Evolutionary conservation across 2,329 filamentous ascomycete genomes (phyloP).

Genomic region (Exserohilum rostratum): DNA sequence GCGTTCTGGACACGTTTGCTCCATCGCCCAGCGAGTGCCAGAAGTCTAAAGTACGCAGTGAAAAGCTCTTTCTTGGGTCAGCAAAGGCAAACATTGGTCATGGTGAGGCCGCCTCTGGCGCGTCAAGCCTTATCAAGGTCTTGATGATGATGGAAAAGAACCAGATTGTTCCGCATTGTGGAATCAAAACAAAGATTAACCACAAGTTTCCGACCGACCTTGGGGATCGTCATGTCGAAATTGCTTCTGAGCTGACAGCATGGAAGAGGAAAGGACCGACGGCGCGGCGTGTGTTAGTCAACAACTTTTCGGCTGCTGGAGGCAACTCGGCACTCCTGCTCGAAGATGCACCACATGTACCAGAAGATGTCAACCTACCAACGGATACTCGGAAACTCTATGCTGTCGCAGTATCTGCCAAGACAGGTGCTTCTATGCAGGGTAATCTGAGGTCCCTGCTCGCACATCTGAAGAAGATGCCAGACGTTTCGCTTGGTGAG

Average conservation of each 20-base stretch:
- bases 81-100: conserved; percentile 31
- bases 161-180: conserved; percentile 64
- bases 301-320: conserved; percentile 62
- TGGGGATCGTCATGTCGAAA: conserved; percentile 62
- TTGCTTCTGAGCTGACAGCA: conserved; percentile 59
- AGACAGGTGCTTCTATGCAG: conserved; percentile 8
- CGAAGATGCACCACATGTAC: conserved; percentile 18
- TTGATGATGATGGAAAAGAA: conserved; percentile 44
- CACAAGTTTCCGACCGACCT: conserved; percentile 64
- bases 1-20: conserved; percentile 19
- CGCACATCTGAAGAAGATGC: neutral
- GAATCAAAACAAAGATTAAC: conserved; percentile 70
- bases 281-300: conserved; percentile 55
- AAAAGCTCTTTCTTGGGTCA: conserved; percentile 23
- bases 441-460: conserved; percentile 1
- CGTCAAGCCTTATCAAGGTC: conserved; percentile 40
- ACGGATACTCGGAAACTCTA: conserved; percentile 23
- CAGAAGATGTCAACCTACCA: neutral
- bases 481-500: neutral
- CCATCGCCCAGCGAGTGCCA: neutral
- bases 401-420: conserved; percentile 27
- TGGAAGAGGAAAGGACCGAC: conserved; percentile 39
- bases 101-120: conserved; percentile 25
- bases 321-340: conserved; percentile 58
- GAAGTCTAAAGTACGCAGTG: neutral